phyloP scores from a whole-genome alignment of 495 filamentous ascomycete genomes.

The Penicillium taxi region DNA sequence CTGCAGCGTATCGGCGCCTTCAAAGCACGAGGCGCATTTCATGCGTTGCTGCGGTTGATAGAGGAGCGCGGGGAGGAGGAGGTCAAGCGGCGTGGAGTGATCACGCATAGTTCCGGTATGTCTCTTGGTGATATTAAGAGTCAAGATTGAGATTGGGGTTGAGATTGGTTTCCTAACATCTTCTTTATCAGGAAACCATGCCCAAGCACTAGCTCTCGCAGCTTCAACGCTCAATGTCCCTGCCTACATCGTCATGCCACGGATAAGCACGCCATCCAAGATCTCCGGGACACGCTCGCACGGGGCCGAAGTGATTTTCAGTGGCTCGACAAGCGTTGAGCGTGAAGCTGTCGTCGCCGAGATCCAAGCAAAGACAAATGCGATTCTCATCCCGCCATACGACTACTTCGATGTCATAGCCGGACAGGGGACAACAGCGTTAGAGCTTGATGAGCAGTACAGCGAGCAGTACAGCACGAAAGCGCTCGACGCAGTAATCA shows the following conservation, averaged over 20 bases:
- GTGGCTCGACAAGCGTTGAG: conserved; percentile 70
- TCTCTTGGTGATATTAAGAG: background rate
- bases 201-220: conserved; percentile 86
- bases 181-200: conserved; percentile 71
- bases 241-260: conserved; percentile 86
- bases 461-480: conserved; percentile 21
- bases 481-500: conserved; percentile 68
- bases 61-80: conserved; percentile 52
- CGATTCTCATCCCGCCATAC: conserved; percentile 78
- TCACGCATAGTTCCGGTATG: conserved; percentile 84
- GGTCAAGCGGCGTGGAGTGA: conserved; percentile 57
- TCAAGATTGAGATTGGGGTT: background rate
- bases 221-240: conserved; percentile 57
- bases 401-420: conserved; percentile 86
- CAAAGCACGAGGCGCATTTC: conserved; percentile 85
- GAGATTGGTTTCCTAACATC: conserved; percentile 1
- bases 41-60: conserved; percentile 70
- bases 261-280: conserved; percentile 73
- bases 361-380: conserved; percentile 61
- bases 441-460: conserved; percentile 76
- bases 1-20: conserved; percentile 86
- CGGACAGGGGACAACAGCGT: conserved; percentile 78
- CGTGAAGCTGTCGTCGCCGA: conserved; percentile 66
- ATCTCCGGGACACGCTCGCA: conserved; percentile 72
- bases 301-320: conserved; percentile 73